Conservation (phyloP, 306 rosid species). For the Glycine soja region DNA sequence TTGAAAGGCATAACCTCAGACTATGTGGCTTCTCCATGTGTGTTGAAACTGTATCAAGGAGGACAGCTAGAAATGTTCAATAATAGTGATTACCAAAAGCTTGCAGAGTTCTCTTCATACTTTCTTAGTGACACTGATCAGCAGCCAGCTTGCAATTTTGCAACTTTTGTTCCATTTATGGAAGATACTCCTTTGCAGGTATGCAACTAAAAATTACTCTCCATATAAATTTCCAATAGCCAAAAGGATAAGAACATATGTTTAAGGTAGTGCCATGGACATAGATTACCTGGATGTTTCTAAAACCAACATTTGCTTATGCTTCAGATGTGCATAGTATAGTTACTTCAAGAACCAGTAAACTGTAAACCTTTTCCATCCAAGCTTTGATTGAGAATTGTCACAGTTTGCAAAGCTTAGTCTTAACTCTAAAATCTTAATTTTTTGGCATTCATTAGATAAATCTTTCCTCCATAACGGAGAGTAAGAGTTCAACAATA, state of each 20-base stretch:
- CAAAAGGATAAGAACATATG: conserved; percentile 8
- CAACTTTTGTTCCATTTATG: conserved; percentile 68
- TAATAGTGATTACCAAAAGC: conserved; percentile 61
- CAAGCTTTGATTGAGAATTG: neutral
- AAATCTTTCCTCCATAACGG: neutral
- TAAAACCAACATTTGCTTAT: conserved; percentile 8
- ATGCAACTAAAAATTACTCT: conserved; percentile 4
- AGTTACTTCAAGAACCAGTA: neutral
- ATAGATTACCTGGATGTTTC: neutral
- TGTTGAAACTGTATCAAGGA: conserved; percentile 65
- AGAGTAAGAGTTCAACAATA: neutral
- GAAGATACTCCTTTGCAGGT: conserved; percentile 87
- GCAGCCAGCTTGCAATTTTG: conserved; percentile 80
- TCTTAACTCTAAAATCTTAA: neutral
- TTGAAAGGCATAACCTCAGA: conserved; percentile 84
- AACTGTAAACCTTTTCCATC: neutral
- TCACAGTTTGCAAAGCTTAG: neutral
- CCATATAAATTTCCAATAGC: conserved; percentile 10
- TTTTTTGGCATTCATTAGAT: neutral
- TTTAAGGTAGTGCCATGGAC: neutral
- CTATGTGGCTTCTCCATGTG: conserved; percentile 75
- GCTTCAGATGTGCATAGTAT: conserved; percentile 5
- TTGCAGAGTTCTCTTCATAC: conserved; percentile 72
- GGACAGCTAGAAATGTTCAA: conserved; percentile 72
- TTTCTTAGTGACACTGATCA: conserved; percentile 65